Conservation (phyloP, 148 eudicot species). For the Diospyros lotus region DNA sequence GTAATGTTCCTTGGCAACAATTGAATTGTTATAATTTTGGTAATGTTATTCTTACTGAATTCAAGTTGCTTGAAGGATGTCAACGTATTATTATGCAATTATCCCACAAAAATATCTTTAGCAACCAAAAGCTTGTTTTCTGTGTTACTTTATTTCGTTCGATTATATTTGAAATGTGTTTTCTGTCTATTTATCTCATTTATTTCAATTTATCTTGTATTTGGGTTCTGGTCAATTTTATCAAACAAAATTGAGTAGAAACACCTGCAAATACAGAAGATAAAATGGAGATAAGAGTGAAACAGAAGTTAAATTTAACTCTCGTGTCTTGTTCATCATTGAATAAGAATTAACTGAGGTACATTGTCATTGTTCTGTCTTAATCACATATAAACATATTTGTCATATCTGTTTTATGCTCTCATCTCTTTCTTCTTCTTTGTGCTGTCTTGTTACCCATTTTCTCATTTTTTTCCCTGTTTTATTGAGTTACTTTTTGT, state of each 20-base stretch:
- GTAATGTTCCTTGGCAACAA: too few species aligned
- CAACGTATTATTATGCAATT: neutral
- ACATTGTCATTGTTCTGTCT: neutral
- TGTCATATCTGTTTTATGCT: neutral
- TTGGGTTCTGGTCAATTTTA: neutral
- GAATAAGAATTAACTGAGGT: neutral
- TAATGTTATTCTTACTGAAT: neutral
- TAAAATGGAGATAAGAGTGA: too few species aligned
- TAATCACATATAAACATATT: neutral
- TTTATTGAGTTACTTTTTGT: slow-evolving; percentile 4
- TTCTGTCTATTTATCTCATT: neutral
- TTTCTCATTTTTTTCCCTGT: neutral
- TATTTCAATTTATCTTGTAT: neutral
- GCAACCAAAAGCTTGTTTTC: neutral
- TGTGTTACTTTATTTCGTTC: too few species aligned
- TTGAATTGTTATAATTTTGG: neutral
- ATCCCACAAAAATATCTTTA: neutral
- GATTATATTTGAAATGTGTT: neutral
- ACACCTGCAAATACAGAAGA: too few species aligned
- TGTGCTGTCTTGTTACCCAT: neutral
- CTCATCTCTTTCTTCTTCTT: neutral
- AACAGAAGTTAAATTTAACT: too few species aligned
- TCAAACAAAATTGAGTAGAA: too few species aligned
- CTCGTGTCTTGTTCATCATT: neutral
- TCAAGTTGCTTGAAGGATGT: neutral